These are phyloP conservation scores for Neonectria sp. DNA, from an alignment of 2,329 filamentous ascomycete species.

Conservation along the genomic window DNA sequence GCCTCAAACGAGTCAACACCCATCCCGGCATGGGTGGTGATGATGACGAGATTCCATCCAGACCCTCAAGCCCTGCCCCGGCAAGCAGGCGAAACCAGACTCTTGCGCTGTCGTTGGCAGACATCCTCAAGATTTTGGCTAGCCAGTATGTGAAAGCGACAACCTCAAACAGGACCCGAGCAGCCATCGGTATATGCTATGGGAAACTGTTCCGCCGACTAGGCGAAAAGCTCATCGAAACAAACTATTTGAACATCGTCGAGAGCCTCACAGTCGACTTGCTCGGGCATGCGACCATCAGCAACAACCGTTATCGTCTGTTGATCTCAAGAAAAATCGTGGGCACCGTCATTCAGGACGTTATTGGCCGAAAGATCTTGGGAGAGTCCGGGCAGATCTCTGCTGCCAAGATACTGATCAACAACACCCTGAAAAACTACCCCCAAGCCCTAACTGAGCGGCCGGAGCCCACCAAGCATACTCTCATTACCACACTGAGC, in stretches of 20 bases:
- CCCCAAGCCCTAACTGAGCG: conserved; percentile 90
- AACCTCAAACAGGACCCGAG: conserved; percentile 85
- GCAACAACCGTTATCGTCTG: conserved; percentile 88
- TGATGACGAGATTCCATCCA: conserved; percentile 78
- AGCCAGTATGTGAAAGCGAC: conserved; percentile 84
- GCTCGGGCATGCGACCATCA: conserved; percentile 81
- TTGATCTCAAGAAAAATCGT: conserved; percentile 89
- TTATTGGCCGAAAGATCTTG: conserved; percentile 85
- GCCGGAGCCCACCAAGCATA: conserved; percentile 90
- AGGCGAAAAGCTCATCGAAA: conserved; percentile 86
- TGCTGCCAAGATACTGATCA: conserved; percentile 86
- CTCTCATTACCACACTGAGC: conserved; percentile 83
- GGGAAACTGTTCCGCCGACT: conserved; percentile 83
- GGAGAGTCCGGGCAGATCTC: conserved; percentile 91
- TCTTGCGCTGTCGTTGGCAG: conserved; percentile 80
- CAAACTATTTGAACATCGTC: conserved; percentile 85
- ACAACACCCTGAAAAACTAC: conserved; percentile 93
- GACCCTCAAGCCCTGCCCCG: conserved; percentile 82
- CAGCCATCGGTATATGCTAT: conserved; percentile 90
- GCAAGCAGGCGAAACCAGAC: conserved; percentile 78
- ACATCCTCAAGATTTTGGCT: conserved; percentile 85
- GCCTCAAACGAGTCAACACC: conserved; percentile 70
- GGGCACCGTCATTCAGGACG: conserved; percentile 85
- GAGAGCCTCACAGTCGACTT: conserved; percentile 86
- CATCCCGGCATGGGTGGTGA: conserved; percentile 75